Conservation (phyloP, 164 flowering plant genomes). For the Chloranthus sessilifolius region DNA sequence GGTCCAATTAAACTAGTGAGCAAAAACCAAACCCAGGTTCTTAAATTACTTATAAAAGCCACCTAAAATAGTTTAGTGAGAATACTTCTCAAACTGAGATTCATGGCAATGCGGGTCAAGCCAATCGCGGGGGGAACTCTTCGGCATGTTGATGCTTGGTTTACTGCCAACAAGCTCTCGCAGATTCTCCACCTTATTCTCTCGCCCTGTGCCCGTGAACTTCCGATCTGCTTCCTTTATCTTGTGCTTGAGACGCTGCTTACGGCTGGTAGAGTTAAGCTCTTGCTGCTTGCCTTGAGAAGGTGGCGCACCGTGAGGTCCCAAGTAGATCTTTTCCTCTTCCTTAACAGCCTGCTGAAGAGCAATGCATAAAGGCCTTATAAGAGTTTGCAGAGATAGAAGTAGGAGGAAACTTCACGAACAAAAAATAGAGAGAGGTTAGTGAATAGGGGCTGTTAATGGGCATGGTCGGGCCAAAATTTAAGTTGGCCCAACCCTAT, state of each 20-base stretch:
- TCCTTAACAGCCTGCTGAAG: constrained; percentile 40
- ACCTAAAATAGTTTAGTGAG: no score
- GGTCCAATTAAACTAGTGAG: no score
- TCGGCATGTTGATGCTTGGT: constrained; percentile 33
- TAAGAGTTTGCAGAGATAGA: not conserved
- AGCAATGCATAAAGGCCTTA: not conserved
- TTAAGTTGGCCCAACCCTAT: no score
- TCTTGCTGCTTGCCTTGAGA: constrained; percentile 68
- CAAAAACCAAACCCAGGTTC: no score
- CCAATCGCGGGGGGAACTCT: constrained; percentile 74
- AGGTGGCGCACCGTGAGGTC: constrained; percentile 96
- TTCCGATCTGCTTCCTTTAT: constrained; percentile 82
- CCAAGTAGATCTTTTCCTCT: constrained; percentile 72
- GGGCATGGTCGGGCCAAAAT: no score
- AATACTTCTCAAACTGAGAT: constrained; percentile 60
- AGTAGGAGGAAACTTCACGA: no score
- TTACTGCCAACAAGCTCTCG: constrained; percentile 70
- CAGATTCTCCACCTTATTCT: constrained; percentile 74
- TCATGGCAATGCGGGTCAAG: constrained; percentile 96
- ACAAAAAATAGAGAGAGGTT: no score
- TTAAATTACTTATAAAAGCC: no score
- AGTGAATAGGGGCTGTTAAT: no score
- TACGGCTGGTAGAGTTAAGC: constrained; percentile 42
- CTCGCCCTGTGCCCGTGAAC: constrained; percentile 53
- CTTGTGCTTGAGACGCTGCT: constrained; percentile 79